These are phyloP conservation scores for Magnolia kwangsiensis DNA, from an alignment of 164 flowering plant species.

Conservation along the genomic window DNA sequence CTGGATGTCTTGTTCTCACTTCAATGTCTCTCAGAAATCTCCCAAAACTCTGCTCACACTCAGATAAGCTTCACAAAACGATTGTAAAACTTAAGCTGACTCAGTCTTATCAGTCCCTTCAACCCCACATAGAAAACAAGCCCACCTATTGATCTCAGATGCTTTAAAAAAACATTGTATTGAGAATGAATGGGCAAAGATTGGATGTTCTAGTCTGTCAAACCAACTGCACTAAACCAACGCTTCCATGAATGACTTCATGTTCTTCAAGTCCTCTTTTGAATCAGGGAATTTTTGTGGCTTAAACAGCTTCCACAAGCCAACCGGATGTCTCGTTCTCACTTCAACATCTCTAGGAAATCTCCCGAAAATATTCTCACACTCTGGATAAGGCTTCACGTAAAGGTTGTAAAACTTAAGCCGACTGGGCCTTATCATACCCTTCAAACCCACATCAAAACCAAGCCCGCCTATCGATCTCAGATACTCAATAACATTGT, in stretches of 20 bases:
- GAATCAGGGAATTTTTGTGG: constrained; percentile 35
- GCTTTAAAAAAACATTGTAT: constrained; percentile 51
- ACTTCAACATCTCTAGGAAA: constrained; percentile 19
- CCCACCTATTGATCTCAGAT: constrained; percentile 64
- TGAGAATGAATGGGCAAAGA: constrained; percentile 35
- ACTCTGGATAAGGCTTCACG: constrained; percentile 93
- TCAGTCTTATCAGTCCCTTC: constrained; percentile 52
- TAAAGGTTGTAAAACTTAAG: constrained; percentile 69
- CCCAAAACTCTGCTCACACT: constrained; percentile 64
- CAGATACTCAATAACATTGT: constrained; percentile 65
- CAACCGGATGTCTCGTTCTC: constrained; percentile 29
- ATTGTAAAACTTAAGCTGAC: constrained; percentile 67
- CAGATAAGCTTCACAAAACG: constrained; percentile 91
- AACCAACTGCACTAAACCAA: constrained; percentile 14
- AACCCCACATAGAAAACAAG: constrained; percentile 63
- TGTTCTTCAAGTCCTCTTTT: constrained; percentile 46
- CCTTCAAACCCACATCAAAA: constrained; percentile 56
- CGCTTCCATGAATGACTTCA: constrained; percentile 23
- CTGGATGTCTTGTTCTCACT: constrained; percentile 25
- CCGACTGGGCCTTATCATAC: constrained; percentile 58
- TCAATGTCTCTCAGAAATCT: constrained; percentile 24
- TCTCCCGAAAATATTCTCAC: constrained; percentile 63
- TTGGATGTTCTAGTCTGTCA: background rate
- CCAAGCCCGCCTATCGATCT: constrained; percentile 69
- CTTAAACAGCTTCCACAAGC: constrained; percentile 56